Conservation (phyloP, 2,329 filamentous ascomycete species). For the Colletotrichum sp. region DNA sequence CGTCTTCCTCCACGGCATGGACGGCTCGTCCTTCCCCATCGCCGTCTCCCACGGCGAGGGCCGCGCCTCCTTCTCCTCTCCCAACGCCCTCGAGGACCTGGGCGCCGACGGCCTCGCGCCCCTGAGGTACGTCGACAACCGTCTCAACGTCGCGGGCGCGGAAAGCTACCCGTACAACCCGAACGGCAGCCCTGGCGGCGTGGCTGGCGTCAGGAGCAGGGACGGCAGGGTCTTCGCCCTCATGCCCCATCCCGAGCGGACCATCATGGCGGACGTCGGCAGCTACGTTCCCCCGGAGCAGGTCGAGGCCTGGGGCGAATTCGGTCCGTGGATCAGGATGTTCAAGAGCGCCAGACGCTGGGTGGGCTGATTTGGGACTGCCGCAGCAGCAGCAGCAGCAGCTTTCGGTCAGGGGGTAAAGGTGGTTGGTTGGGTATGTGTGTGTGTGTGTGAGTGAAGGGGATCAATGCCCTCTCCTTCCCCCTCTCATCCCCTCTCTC, state of each 20-base stretch:
- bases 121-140: slow-evolving; percentile 86
- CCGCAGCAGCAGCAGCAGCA: neutral
- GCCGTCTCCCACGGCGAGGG: slow-evolving; percentile 93
- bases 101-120: slow-evolving; percentile 73
- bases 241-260: slow-evolving; percentile 96
- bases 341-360: slow-evolving; percentile 89
- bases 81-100: slow-evolving; percentile 57
- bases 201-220: slow-evolving; percentile 78
- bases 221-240: slow-evolving; percentile 85
- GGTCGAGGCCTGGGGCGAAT: slow-evolving; percentile 74
- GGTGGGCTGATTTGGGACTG: slow-evolving; percentile 63
- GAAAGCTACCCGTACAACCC: slow-evolving; percentile 88
- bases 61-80: slow-evolving; percentile 72
- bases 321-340: slow-evolving; percentile 84
- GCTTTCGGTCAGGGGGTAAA: neutral
- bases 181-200: slow-evolving; percentile 82
- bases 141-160: slow-evolving; percentile 65
- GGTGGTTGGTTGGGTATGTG: neutral
- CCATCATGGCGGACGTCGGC: slow-evolving; percentile 77
- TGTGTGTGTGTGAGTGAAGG: neutral
- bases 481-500: neutral
- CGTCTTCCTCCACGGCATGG: slow-evolving; percentile 93
- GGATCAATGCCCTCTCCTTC: neutral
- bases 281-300: slow-evolving; percentile 72
- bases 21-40: slow-evolving; percentile 81